Base-by-base conservation (phyloP, 177 flowering plant species). In the Vitis hybrid region DNA sequence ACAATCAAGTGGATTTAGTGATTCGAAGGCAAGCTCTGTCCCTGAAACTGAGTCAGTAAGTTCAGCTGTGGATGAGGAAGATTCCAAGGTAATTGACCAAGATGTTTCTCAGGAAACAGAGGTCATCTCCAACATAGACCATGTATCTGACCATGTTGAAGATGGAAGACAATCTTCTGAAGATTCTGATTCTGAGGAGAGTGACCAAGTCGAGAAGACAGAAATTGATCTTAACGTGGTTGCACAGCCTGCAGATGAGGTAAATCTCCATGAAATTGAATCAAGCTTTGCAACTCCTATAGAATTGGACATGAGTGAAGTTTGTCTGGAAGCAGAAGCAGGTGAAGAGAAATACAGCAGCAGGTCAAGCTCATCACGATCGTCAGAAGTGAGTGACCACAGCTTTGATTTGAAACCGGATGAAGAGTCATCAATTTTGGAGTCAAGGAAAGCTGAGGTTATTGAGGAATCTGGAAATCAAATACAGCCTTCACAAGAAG, bases 21-120 rank as follows among this genome's bases (percentile, higher is more conserved):
- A 88, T 24, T 85, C 94, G 3, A 91, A 88, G 81, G 67, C 71
- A 73, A 90, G 96, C 77, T 90, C 93, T 56, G 82, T 78, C 71
- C 85, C 81, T 62, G 91, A 89, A 72, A 85, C 91, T 12, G 99
- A 91, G 32, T 84, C 90, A 20, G 61, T 72, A 30, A 79, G 84
- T 78, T 84, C 93, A 14, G 69, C 52, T 64, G 74, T 60, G 8
- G 92, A 88, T 75, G 78, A 73, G 6, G 90, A 89, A 61, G 85
- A 86, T 14, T 77, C 58, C 67, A 79, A 81, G 69, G 61, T 74
- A 12, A 63, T 66, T 71, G 90, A 84, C 74, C 84, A 74, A 63
- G 82, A 80, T 64, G 62, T 69, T 24, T 50, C 67, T 69, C 77
- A 67, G 60, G 87, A 79, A 80, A 75, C 71, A 27, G 80, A 77